These are phyloP conservation scores for Alternaria burnsii DNA, from an alignment of 2,329 filamentous ascomycete species.

Conservation along the genomic window DNA sequence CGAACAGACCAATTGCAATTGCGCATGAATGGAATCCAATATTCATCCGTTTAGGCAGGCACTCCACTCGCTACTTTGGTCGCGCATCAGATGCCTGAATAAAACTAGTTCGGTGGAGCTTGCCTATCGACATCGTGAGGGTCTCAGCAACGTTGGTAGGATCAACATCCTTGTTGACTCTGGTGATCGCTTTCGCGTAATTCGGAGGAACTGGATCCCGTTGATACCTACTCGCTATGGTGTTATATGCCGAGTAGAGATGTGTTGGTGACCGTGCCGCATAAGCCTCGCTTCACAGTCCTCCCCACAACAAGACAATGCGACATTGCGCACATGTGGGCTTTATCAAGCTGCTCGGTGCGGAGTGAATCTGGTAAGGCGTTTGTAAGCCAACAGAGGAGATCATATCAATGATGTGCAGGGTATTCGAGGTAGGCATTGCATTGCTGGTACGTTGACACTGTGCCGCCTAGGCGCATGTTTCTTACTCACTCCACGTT, in stretches of 20 bases:
- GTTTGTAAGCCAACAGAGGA: not conserved
- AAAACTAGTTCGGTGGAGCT: not conserved
- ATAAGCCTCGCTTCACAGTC: constrained; percentile 4
- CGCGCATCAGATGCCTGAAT: not conserved
- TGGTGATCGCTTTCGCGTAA: not conserved
- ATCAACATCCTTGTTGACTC: not conserved
- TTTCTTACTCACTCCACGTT: not conserved
- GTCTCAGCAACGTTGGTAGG: not conserved
- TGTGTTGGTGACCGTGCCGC: constrained; percentile 1
- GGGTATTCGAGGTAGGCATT: not conserved
- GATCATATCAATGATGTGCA: not conserved
- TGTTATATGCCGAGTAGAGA: not conserved
- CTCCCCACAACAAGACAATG: not conserved
- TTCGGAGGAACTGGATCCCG: not conserved
- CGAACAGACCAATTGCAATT: constrained; percentile 2
- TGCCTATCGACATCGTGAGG: not conserved
- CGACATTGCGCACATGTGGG: not conserved
- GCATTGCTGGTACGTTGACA: not conserved
- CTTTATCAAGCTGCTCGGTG: not conserved
- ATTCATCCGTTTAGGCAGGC: not conserved
- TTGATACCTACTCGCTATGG: not conserved
- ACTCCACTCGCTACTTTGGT: not conserved
- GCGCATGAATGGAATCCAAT: not conserved
- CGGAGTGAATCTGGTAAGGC: not conserved
- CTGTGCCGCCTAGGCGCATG: constrained; percentile 1